These are phyloP conservation scores for Ceratobasidium theobromae DNA, from an alignment of 1,284 basidiomycete genomes.

Conservation along the genomic window DNA sequence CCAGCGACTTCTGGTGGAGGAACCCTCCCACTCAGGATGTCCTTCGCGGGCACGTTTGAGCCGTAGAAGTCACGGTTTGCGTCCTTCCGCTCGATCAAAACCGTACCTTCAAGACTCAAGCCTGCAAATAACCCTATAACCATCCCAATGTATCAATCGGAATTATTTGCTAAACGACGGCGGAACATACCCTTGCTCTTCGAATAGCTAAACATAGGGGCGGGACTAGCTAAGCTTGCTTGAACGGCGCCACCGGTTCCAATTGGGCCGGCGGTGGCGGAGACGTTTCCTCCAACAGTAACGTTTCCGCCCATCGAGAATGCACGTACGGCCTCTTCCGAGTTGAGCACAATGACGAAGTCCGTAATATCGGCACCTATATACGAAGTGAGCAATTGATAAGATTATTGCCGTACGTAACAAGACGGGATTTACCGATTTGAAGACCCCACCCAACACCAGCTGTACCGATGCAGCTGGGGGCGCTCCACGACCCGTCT, in stretches of 20 bases:
- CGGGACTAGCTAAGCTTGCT: constrained; percentile 84
- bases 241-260: constrained; percentile 93
- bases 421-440: constrained; percentile 64
- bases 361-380: constrained; percentile 50
- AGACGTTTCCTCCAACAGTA: constrained; percentile 88
- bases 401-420: background rate
- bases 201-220: constrained; percentile 97
- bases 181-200: constrained; percentile 78
- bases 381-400: background rate
- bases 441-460: constrained; percentile 96
- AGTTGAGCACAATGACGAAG: constrained; percentile 88
- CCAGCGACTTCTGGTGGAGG: constrained; percentile 96
- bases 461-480: constrained; percentile 96
- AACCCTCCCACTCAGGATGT: constrained; percentile 89
- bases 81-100: constrained; percentile 92
- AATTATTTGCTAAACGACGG: background rate
- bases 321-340: constrained; percentile 91
- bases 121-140: constrained; percentile 87
- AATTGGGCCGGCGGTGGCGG: constrained; percentile 86
- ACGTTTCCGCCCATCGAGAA: constrained; percentile 96
- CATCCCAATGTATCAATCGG: background rate
- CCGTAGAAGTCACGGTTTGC: constrained; percentile 96
- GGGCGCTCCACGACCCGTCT: constrained; percentile 97
- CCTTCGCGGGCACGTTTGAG: constrained; percentile 82
- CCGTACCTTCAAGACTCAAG: constrained; percentile 92